Conservation (phyloP, 1,284 basidiomycete genomes). For the Fistulinella cinereoalba region DNA sequence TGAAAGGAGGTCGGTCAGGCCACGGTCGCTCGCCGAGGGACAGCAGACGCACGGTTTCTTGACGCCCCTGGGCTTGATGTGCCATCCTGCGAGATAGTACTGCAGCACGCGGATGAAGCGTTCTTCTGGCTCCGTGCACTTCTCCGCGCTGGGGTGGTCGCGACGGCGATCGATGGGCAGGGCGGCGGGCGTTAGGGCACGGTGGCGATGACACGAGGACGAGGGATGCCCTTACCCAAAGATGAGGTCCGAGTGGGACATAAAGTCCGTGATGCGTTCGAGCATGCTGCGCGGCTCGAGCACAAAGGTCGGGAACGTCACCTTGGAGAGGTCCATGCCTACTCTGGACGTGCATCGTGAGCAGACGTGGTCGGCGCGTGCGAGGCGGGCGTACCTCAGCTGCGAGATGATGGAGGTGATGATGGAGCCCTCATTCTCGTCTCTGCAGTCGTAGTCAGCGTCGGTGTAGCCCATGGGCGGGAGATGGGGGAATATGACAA, state of each 20-base stretch:
- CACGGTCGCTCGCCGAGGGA: not conserved
- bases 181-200: slow-evolving; percentile 14
- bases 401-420: slow-evolving; percentile 80
- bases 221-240: slow-evolving; percentile 69
- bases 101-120: slow-evolving; percentile 89
- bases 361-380: slow-evolving; percentile 5
- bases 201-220: slow-evolving; percentile 13
- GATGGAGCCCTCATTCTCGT: slow-evolving; percentile 81
- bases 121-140: slow-evolving; percentile 79
- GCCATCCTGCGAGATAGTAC: slow-evolving; percentile 99
- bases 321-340: slow-evolving; percentile 94
- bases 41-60: slow-evolving; percentile 86
- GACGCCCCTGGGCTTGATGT: slow-evolving; percentile 98
- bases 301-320: slow-evolving; percentile 93
- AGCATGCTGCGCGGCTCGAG: slow-evolving; percentile 92
- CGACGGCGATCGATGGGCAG: not conserved
- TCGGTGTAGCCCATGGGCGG: slow-evolving; percentile 29
- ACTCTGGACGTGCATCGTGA: slow-evolving; percentile 57
- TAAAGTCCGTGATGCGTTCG: slow-evolving; percentile 97
- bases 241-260: slow-evolving; percentile 97
- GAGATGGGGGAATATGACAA: slow-evolving; percentile 22
- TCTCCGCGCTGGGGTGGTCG: slow-evolving; percentile 52
- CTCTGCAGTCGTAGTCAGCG: slow-evolving; percentile 40
- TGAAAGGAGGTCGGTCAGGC: too few species aligned
- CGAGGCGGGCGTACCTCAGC: slow-evolving; percentile 55